Conservation (phyloP, 2,329 filamentous ascomycete species). For the Cercospora citrullina region DNA sequence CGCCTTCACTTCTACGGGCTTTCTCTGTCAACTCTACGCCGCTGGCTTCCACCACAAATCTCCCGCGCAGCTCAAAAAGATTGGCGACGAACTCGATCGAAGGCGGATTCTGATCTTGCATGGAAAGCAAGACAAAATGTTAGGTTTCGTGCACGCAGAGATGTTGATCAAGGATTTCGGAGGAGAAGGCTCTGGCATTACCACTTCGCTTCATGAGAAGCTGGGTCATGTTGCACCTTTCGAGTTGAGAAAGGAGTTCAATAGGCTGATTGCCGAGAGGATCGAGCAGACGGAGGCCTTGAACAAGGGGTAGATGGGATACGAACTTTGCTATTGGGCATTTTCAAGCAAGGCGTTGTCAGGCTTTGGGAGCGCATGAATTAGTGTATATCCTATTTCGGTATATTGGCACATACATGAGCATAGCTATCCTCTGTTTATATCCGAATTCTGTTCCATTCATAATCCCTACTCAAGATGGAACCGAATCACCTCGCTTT, state of each 20-base stretch:
- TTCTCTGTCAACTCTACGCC: conserved; percentile 75
- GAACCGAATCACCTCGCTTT: too few species aligned
- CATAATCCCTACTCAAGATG: too few species aligned
- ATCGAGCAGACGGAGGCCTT: conserved; percentile 51
- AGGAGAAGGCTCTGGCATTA: conserved; percentile 52
- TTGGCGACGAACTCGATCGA: conserved; percentile 69
- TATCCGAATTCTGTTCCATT: neutral
- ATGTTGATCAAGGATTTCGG: conserved; percentile 69
- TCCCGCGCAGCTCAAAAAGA: conserved; percentile 60
- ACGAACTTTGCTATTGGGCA: too few species aligned
- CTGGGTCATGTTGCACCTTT: conserved; percentile 74
- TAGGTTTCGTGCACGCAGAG: conserved; percentile 67
- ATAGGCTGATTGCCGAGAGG: conserved; percentile 61
- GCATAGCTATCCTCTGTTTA: neutral
- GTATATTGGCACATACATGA: neutral
- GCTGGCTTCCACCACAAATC: conserved; percentile 79
- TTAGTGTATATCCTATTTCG: neutral
- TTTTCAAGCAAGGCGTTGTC: neutral
- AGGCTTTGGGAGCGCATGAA: too few species aligned
- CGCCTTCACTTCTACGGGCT: conserved; percentile 65
- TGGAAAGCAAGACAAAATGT: conserved; percentile 75
- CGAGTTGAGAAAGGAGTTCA: conserved; percentile 70
- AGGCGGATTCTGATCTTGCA: conserved; percentile 76
- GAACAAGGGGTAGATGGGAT: conserved; percentile 17
- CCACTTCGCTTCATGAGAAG: conserved; percentile 64